Evolutionary conservation across 139 green algal species (phyloP), one percentile per base, ranked within the genome.

Genomic region (Dunaliella sp.): DNA sequence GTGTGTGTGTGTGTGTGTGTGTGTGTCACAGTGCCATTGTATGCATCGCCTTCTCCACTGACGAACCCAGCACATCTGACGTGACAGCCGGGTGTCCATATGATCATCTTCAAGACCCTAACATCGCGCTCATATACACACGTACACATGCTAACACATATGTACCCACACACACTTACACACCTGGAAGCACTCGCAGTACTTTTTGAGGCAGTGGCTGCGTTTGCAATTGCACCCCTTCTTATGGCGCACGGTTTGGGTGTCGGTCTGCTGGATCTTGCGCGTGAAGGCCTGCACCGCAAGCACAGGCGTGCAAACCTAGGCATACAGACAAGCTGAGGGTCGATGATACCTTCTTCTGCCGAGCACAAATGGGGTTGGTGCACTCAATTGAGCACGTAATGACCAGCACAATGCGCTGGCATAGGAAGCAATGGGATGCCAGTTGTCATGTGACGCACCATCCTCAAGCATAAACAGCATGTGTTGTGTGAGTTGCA

Each of bases 131-230:
- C 7, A 2, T 76, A 16, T 74, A 38, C 80, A 84, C 25, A 32
- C 3, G 78, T 3, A 83, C 78, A 3, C 32, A 59, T 32, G 22
- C 34, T 84, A 36, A 28, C 36, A 26, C 32, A 30, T 3, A 35
- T 84, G 37, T 22, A 31, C 57, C 75, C 82, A 36, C 33, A n/a
- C 3, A 26, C 32, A 2, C 30, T 3, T 72, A 21, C 85, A 35
- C 80, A 96, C 96, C 93, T 98, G 95, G 90, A 95, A 99, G 94
- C 97, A 99, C 91, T 99, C 97, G 90, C 97, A 99, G 92, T 99
- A 99, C 93, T 98, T 99, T 82, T 99, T 99, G 37, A 95, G 92
- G 93, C 97, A 99, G 83, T 94, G 88, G 58, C 89, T 80, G 81
- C 83, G 87, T 87, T 90, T 87, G 82, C 89, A 91, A 34, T 88